These are phyloP conservation scores for Hypsizygus ulmarius DNA, from an alignment of 1,284 basidiomycete species.

Conservation along the genomic window DNA sequence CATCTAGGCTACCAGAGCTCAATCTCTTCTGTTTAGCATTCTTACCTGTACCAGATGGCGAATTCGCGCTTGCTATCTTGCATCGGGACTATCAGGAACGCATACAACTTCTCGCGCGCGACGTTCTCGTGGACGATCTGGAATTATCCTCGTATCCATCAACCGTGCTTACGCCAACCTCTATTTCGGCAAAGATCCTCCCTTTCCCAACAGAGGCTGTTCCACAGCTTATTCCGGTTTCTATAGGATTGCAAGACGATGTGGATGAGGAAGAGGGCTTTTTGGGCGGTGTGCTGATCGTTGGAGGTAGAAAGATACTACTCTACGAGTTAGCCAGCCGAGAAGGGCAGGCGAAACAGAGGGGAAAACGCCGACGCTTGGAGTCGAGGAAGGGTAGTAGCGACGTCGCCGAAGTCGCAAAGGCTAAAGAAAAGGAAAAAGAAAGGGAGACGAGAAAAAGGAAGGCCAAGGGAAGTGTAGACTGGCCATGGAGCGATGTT, in stretches of 20 bases:
- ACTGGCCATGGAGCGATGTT: conserved; percentile 73
- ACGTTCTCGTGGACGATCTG: conserved; percentile 45
- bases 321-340: conserved; percentile 54
- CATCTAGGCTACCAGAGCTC: conserved; percentile 65
- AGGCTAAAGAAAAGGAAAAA: conserved; percentile 59
- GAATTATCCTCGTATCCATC: conserved; percentile 57
- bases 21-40: conserved; percentile 74
- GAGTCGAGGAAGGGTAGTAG: conserved; percentile 48
- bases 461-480: conserved; percentile 50
- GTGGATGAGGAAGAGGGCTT: conserved; percentile 34
- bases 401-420: conserved; percentile 43
- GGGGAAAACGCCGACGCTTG: conserved; percentile 48
- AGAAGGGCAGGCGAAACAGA: conserved; percentile 48
- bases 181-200: conserved; percentile 36
- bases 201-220: conserved; percentile 40
- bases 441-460: conserved; percentile 52
- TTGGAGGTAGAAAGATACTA: conserved; percentile 61
- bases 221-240: conserved; percentile 47
- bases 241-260: conserved; percentile 24
- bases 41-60: conserved; percentile 45
- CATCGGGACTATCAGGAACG: conserved; percentile 63
- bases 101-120: conserved; percentile 60
- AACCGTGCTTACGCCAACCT: conserved; percentile 43
- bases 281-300: conserved; percentile 64
- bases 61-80: conserved; percentile 63